Conservation (phyloP, 73 alveolate species). For the Paramecium caudatum region DNA sequence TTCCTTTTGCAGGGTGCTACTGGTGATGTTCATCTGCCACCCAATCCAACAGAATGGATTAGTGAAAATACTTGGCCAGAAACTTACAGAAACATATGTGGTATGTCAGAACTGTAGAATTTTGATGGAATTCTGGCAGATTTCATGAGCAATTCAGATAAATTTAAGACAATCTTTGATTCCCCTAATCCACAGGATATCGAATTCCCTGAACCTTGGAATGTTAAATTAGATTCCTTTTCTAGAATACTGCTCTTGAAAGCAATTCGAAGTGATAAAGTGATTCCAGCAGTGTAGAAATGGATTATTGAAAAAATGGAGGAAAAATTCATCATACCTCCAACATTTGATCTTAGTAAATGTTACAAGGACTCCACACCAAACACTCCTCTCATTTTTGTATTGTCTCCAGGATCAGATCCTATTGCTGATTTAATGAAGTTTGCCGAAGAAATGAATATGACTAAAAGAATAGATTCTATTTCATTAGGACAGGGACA, state of each 20-base stretch:
- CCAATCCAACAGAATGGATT: constrained; percentile 99
- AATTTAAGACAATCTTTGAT: constrained; percentile 93
- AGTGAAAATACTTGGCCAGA: constrained; percentile 98
- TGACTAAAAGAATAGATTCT: constrained; percentile 92
- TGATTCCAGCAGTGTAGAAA: constrained; percentile 91
- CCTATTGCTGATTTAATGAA: constrained; percentile 98
- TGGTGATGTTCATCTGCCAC: constrained; percentile 93
- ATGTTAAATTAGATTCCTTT: constrained; percentile 90
- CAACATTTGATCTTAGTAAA: constrained; percentile 99
- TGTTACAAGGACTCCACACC: constrained; percentile 97
- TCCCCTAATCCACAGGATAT: constrained; percentile 93
- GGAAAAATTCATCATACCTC: constrained; percentile 98
- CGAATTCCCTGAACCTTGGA: constrained; percentile 96
- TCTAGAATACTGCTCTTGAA: constrained; percentile 92
- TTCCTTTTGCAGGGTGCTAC: constrained; percentile 98
- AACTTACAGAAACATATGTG: constrained; percentile 91
- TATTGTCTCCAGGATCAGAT: constrained; percentile 99
- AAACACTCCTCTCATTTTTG: constrained; percentile 99
- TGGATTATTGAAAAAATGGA: constrained; percentile 97
- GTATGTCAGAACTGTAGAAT: constrained; percentile 88
- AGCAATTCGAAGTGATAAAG: constrained; percentile 97
- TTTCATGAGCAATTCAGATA: constrained; percentile 92
- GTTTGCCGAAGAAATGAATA: constrained; percentile 97
- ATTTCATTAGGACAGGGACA: constrained; percentile 99
- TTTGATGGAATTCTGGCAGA: constrained; percentile 93